Evolutionary conservation across 345 rosid genomes (phyloP).

Genomic region (Fremontodendron californicum): DNA sequence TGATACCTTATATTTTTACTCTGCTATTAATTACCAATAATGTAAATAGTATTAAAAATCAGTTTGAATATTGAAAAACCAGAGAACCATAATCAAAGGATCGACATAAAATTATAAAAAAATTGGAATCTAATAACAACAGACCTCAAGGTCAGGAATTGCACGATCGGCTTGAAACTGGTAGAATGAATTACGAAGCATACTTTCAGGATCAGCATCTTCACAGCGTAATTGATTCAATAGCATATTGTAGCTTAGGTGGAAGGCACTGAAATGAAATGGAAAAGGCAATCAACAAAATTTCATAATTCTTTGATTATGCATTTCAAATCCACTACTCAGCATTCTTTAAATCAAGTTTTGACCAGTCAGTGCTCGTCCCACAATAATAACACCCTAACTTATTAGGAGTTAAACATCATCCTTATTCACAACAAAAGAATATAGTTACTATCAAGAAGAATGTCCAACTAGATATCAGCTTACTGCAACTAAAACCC

Average conservation of each 20-base stretch:
- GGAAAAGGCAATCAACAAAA: slow-evolving; percentile 12
- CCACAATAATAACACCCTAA: not conserved
- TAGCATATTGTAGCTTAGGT: slow-evolving; percentile 97
- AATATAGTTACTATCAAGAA: not conserved
- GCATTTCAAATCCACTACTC: not conserved
- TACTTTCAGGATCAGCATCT: slow-evolving; percentile 95
- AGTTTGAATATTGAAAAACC: not conserved
- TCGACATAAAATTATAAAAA: not conserved
- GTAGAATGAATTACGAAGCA: slow-evolving; percentile 92
- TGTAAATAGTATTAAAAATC: not conserved
- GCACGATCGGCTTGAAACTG: slow-evolving; percentile 97
- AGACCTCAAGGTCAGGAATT: slow-evolving; percentile 88
- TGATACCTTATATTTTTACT: not conserved
- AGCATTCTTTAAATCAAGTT: not conserved
- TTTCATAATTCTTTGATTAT: not conserved
- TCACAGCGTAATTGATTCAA: slow-evolving; percentile 92
- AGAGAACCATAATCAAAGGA: not conserved
- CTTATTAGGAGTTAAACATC: not conserved
- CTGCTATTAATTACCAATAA: not conserved
- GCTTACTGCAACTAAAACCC: not conserved
- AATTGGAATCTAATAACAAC: slow-evolving; percentile 14
- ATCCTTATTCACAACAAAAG: not conserved
- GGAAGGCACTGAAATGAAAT: slow-evolving; percentile 72
- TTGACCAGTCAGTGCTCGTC: not conserved
- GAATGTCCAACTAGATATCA: not conserved